phyloP scores from a whole-genome alignment of 2,329 filamentous ascomycete genomes.

The Fusarium ramigenum region DNA sequence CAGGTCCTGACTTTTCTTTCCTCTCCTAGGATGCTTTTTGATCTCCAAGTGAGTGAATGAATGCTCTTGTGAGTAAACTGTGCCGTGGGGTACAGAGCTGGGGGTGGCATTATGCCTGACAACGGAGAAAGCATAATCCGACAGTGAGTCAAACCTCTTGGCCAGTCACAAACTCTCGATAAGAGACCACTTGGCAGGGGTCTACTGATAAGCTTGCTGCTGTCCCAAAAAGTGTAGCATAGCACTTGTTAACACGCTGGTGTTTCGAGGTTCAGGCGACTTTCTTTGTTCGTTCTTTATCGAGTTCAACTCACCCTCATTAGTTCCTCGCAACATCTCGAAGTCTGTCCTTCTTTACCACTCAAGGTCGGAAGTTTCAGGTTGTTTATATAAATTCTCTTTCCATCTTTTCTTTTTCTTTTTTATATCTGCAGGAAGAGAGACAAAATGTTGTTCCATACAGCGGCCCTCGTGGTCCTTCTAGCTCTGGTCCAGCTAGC shows the following conservation, averaged over 20 bases:
- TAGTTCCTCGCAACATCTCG: slow-evolving; percentile 3
- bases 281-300: slow-evolving; percentile 23
- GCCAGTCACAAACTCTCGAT: slow-evolving; percentile 39
- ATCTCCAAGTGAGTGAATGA: neutral
- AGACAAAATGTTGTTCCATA: slow-evolving; percentile 61
- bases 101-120: neutral
- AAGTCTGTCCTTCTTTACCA: neutral
- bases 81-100: neutral
- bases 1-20: neutral
- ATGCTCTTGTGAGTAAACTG: neutral
- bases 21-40: neutral
- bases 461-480: slow-evolving; percentile 61
- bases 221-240: slow-evolving; percentile 30
- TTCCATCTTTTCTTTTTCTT: neutral
- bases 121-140: slow-evolving; percentile 22
- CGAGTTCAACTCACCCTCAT: slow-evolving; percentile 1
- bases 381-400: neutral
- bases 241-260: slow-evolving; percentile 51
- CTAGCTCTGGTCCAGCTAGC: slow-evolving; percentile 64
- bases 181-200: slow-evolving; percentile 28
- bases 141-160: neutral
- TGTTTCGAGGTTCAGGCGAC: slow-evolving; percentile 33
- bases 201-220: slow-evolving; percentile 26
- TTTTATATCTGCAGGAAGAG: slow-evolving; percentile 23
- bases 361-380: slow-evolving; percentile 2